Conservation (phyloP, 2,329 filamentous ascomycete species). For the Trichoderma guizhouense region DNA sequence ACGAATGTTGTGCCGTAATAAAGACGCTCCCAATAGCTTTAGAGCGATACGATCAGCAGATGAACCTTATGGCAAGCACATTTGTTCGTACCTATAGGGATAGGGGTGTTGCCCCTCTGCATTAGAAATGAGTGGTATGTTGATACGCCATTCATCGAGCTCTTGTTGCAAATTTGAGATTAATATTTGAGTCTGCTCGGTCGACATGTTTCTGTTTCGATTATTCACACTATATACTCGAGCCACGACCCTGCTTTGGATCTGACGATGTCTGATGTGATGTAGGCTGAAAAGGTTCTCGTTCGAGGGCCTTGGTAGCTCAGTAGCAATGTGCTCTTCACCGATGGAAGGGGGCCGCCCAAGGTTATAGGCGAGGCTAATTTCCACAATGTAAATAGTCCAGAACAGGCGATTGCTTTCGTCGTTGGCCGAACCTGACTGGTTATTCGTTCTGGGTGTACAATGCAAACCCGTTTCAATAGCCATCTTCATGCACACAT, state of each 20-base stretch:
- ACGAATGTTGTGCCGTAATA: not conserved
- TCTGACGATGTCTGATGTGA: not conserved
- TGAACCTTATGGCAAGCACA: not conserved
- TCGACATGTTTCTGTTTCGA: not conserved
- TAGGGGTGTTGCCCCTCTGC: not conserved
- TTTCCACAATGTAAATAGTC: not conserved
- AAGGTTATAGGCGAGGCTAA: not conserved
- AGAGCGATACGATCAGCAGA: not conserved
- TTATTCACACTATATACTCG: not conserved
- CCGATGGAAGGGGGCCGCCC: not conserved
- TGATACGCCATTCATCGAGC: not conserved
- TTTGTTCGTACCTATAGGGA: not conserved
- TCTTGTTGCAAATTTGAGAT: not conserved
- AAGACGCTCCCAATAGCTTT: not conserved
- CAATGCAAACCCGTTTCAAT: not conserved
- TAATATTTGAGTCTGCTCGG: not conserved
- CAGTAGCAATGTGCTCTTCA: not conserved
- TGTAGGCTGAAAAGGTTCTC: not conserved
- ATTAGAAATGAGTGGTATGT: not conserved
- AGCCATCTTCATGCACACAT: not conserved
- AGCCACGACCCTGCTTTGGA: not conserved
- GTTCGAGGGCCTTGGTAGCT: not conserved
- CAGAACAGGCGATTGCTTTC: not conserved
- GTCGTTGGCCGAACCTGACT: not conserved
- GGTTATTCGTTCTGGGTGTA: not conserved